Evolutionary conservation across 306 rosid genomes (phyloP), one percentile per base, ranked within the genome.

Genomic region (Cucurbita moschata): DNA sequence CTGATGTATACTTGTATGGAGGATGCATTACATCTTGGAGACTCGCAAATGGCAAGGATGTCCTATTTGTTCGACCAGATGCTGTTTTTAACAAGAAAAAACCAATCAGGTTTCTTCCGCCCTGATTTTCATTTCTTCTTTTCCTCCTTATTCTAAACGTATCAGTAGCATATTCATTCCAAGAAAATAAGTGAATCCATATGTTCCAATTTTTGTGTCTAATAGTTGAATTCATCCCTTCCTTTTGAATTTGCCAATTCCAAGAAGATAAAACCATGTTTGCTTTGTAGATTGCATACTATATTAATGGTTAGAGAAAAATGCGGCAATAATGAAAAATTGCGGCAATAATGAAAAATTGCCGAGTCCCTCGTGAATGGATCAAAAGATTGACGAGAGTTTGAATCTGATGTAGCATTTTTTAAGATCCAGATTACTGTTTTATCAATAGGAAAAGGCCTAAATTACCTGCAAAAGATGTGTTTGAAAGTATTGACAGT

Each of bases 1-100:
- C 88, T 60, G 98, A 94, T 77, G 77, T 89, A 42, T 94, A 94
- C 55, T 76, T 94, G 10, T 94, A 77, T 65, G 98, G 98, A 75
- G 97, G 96, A 10, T 85, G 90, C 72, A 38, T 94, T 78, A 86
- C 98, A 39, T 94, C 98, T 57, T 94, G 98, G 98, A 90, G 85
- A 65, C 77, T 86, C 51, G 85, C 95, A 5, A 83, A 35, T 76
- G 96, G 90, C 53, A 94, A 87, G 77, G 95, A 94, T 84, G 88
- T 94, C 14, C 94, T 94, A 11, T 94, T 94, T 49, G 95, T 94
- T 73, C 87, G 98, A 43, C 98, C 98, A 16, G 98, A 94, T 57
- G 98, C 92, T 53, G 89, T 94, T 69, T 94, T 94, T 18, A 86
- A 87, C 71, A 80, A 83, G 90, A 89, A 89, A 78, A 94, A 94